Evolutionary conservation across 2,329 filamentous ascomycete genomes (phyloP), one percentile per base, ranked within the genome.

Genomic region (Fusarium robinianum): DNA sequence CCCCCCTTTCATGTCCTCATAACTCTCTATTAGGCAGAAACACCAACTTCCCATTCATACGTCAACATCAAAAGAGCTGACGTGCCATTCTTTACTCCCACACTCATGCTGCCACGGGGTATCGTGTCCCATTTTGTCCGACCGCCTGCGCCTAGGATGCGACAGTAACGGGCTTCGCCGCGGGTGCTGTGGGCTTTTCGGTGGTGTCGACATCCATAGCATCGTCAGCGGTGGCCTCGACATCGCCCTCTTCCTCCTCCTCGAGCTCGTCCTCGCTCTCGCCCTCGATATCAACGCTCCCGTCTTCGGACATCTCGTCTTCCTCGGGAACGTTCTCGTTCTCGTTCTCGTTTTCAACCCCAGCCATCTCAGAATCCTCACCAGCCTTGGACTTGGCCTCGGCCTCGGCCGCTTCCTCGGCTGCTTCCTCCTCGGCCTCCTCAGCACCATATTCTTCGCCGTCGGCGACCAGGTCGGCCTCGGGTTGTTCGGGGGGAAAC

Each of bases 401-500:
- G 45, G 76, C 60, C 8, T 66, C 68, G 5, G 70, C 74, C 7
- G 75, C 79, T 4, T 72, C 81, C 24, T 78, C 80, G 9, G 70
- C 81, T n/a, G 80, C 82, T 39, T 84, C 84, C 38, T 85, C 85
- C 33, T 90, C 89, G 11, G 82, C 83, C 68, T 96, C 92, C 42
- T 97, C 94, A 15, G 88, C 90, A 51, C 92, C 94, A 64, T 99
- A 99, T 57, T 87, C 82, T 17, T 88, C 86, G 59, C 95, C 94
- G 60, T 96, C 92, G 29, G 87, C 87, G 37, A 81, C 79, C 30
- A 86, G 79, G 64, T 99, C 95, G 39, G 91, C 94, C 68, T 99
- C 94, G 27, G 94, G 94, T 73, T 99, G 94, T 68, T 99, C 94
- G 50, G 94, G 95, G 19, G 94, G 94, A 69, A 89, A 99, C 72